phyloP scores from a whole-genome alignment of 305 asterid species.

The Salvia sclarea region DNA sequence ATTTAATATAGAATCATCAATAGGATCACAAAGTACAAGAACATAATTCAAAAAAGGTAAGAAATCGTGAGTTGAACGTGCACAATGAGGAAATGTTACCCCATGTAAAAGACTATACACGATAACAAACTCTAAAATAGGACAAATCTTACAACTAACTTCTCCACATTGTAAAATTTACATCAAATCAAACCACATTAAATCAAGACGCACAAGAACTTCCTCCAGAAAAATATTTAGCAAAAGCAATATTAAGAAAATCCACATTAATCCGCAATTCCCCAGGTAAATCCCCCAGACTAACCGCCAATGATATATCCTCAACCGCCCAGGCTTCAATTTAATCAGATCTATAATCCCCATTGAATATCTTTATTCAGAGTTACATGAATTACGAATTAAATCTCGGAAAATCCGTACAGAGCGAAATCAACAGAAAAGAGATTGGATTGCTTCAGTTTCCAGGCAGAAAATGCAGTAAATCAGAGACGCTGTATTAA shows the following conservation, averaged over 20 bases:
- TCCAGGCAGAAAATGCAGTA: not conserved
- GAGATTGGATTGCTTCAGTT: not conserved
- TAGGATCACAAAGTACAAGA: not conserved
- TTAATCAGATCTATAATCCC: slow-evolving; percentile 28
- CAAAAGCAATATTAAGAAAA: not conserved
- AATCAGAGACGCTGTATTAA: not conserved
- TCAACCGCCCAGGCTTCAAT: not conserved
- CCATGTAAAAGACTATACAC: not conserved
- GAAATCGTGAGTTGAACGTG: not conserved
- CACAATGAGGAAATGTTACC: not conserved
- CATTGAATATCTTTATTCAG: not conserved
- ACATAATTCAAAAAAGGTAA: not conserved
- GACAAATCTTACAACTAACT: not conserved
- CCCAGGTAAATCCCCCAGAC: not conserved
- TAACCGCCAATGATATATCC: not conserved
- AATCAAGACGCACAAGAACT: not conserved
- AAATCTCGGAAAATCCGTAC: not conserved
- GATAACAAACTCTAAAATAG: not conserved
- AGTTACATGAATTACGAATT: not conserved
- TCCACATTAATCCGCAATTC: not conserved
- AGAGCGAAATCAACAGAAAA: not conserved
- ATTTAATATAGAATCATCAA: not conserved
- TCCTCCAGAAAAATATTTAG: not conserved
- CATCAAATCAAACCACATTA: slow-evolving; percentile 3
- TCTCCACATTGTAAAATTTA: not conserved